Percentiles rank a stretch among this genome's conserved stretches.
Evolutionary conservation across 768 basidiomycete species (phyloP).

Genomic region (Amanita polypyramis): DNA sequence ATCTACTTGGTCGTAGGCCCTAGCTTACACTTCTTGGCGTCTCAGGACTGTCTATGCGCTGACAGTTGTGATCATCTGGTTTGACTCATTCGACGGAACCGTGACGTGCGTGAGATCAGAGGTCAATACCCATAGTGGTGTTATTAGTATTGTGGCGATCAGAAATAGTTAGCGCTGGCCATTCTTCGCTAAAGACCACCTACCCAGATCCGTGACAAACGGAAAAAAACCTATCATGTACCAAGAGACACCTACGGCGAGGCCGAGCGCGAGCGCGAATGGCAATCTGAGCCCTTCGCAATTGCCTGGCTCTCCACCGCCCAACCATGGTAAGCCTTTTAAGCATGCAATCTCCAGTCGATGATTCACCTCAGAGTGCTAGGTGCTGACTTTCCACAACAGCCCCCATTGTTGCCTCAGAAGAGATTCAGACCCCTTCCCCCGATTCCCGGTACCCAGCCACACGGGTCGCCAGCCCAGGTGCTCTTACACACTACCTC

Average conservation of each 20-base stretch:
- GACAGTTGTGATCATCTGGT: neutral
- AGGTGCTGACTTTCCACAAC: conserved; percentile 2
- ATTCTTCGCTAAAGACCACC: neutral
- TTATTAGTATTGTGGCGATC: neutral
- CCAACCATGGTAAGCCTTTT: neutral
- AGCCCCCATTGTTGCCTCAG: conserved; percentile 2
- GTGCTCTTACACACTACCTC: neutral
- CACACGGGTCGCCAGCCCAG: neutral
- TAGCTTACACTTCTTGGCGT: too few relatives aligned
- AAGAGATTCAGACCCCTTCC: neutral
- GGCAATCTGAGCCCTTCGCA: neutral
- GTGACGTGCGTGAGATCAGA: neutral
- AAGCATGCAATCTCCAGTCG: neutral
- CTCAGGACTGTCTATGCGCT: too few relatives aligned
- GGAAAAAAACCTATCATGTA: neutral
- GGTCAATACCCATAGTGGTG: neutral
- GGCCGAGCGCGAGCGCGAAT: neutral
- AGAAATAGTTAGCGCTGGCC: neutral
- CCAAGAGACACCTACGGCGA: neutral
- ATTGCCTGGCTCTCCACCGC: neutral
- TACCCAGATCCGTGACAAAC: neutral
- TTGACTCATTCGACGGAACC: neutral
- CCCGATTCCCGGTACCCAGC: conserved; percentile 1
- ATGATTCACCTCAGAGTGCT: too few relatives aligned
- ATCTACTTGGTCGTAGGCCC: neutral